phyloP scores from a whole-genome alignment of 1,284 basidiomycete species.

The Malassezia arunalokei region DNA sequence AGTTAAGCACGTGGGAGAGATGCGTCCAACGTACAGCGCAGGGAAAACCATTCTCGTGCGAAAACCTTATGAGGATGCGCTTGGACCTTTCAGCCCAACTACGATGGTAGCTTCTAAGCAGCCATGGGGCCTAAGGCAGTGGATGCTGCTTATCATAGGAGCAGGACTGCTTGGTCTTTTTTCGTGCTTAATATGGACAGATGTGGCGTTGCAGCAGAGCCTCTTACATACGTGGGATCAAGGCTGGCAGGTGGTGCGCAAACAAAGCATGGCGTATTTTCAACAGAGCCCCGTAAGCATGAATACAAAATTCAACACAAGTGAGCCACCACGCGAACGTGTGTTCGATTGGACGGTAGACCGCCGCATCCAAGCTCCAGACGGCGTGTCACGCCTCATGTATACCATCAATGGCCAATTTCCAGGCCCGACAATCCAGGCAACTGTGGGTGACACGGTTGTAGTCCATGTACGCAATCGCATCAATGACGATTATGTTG shows the following conservation, averaged over 20 bases:
- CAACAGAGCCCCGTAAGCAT: background rate
- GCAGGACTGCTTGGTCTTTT: background rate
- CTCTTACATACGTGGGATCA: background rate
- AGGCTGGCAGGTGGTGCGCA: background rate
- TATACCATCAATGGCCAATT: slow-evolving; percentile 33
- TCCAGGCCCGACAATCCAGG: slow-evolving; percentile 33
- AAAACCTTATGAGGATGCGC: too few species aligned
- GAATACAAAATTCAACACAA: background rate
- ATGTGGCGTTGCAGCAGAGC: background rate
- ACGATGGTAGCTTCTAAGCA: background rate
- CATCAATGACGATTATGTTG: slow-evolving; percentile 13
- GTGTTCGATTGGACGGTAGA: slow-evolving; percentile 25
- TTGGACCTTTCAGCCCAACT: background rate
- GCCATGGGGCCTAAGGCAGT: background rate
- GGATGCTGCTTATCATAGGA: background rate
- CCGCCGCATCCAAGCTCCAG: slow-evolving; percentile 20
- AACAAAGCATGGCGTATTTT: background rate
- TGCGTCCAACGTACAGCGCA: too few species aligned
- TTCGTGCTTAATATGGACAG: background rate
- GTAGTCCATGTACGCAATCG: slow-evolving; percentile 32
- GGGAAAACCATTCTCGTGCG: too few species aligned
- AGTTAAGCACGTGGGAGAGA: too few species aligned
- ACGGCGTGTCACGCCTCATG: slow-evolving; percentile 26
- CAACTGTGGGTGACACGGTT: slow-evolving; percentile 34
- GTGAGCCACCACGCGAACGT: slow-evolving; percentile 16